These are phyloP conservation scores for Escallonia herrerae DNA, from an alignment of 129 eudicot species.

Conservation along the genomic window DNA sequence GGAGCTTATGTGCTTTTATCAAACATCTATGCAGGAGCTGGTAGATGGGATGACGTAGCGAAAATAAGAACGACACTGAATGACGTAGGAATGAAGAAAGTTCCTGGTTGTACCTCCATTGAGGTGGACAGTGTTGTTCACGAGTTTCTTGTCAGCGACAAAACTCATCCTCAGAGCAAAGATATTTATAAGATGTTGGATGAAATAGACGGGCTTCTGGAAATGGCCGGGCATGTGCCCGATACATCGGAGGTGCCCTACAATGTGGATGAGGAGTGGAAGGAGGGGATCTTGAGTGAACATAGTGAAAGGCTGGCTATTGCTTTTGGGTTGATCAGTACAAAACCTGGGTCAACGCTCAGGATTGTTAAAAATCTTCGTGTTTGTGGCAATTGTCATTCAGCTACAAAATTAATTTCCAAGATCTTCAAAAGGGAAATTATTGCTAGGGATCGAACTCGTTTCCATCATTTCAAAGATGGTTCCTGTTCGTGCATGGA, in stretches of 20 bases:
- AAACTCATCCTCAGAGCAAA: conserved; percentile 31
- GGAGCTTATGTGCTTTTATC: conserved; percentile 40
- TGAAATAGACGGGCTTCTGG: conserved; percentile 30
- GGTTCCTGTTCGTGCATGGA: conserved; percentile 51
- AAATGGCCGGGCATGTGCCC: conserved; percentile 31
- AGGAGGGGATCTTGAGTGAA: conserved; percentile 34
- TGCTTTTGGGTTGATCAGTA: conserved; percentile 46
- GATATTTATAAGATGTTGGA: conserved; percentile 40
- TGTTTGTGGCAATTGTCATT: conserved; percentile 43
- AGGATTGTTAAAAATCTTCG: conserved; percentile 49
- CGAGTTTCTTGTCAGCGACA: conserved; percentile 49
- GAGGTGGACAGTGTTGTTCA: conserved; percentile 43
- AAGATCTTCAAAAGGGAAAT: conserved; percentile 44
- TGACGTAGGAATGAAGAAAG: conserved; percentile 40
- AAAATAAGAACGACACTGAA: conserved; percentile 33
- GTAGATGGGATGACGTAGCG: conserved; percentile 50
- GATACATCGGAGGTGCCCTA: conserved; percentile 53
- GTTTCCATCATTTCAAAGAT: conserved; percentile 53
- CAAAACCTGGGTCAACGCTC: conserved; percentile 50
- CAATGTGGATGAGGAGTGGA: conserved; percentile 39
- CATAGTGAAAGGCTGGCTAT: conserved; percentile 55
- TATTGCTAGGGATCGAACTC: conserved; percentile 43
- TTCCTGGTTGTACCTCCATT: conserved; percentile 55
- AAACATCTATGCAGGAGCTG: conserved; percentile 39
- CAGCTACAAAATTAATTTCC: conserved; percentile 42